Conservation (phyloP, 1,284 basidiomycete genomes). For the Fistulinella cinereoalba region DNA sequence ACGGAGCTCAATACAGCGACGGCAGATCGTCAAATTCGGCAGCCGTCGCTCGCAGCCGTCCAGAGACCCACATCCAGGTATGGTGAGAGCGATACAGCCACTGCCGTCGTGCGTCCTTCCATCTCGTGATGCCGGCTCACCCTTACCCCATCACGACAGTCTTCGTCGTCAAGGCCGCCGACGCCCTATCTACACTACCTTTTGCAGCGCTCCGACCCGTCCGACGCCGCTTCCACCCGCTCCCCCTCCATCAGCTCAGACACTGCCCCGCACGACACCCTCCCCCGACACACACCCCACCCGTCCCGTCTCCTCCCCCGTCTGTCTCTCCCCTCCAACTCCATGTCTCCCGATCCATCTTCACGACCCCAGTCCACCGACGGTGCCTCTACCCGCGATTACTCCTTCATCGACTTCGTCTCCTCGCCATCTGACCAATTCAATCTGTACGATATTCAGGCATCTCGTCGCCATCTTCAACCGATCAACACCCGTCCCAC, state of each 20-base stretch:
- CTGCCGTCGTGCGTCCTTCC: constrained; percentile 14
- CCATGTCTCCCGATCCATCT: constrained; percentile 21
- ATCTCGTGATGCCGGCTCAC: constrained; percentile 2
- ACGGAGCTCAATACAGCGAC: constrained; percentile 3
- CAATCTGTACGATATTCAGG: constrained; percentile 11
- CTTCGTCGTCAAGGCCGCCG: constrained; percentile 11
- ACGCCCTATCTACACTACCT: constrained; percentile 3
- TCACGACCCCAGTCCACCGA: constrained; percentile 14
- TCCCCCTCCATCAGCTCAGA: constrained; percentile 28
- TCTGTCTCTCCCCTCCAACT: constrained; percentile 33
- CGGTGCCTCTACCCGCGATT: constrained; percentile 22
- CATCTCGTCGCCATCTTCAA: constrained; percentile 13
- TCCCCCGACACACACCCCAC: constrained; percentile 47
- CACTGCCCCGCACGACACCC: constrained; percentile 41
- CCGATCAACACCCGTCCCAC: constrained; percentile 23
- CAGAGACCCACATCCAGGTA: constrained; percentile 13
- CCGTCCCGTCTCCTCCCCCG: constrained; percentile 30
- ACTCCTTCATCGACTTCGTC: constrained; percentile 58
- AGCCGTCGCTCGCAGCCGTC: constrained; percentile 7
- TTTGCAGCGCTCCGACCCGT: constrained; percentile 1
- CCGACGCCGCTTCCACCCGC: constrained; percentile 13
- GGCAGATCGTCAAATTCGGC: constrained; percentile 21
- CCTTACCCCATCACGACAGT: constrained; percentile 20
- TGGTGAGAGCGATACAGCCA: constrained; percentile 25
- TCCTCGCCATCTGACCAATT: constrained; percentile 38